Conservation (phyloP, 2,329 filamentous ascomycete genomes). For the Claviceps sp. region DNA sequence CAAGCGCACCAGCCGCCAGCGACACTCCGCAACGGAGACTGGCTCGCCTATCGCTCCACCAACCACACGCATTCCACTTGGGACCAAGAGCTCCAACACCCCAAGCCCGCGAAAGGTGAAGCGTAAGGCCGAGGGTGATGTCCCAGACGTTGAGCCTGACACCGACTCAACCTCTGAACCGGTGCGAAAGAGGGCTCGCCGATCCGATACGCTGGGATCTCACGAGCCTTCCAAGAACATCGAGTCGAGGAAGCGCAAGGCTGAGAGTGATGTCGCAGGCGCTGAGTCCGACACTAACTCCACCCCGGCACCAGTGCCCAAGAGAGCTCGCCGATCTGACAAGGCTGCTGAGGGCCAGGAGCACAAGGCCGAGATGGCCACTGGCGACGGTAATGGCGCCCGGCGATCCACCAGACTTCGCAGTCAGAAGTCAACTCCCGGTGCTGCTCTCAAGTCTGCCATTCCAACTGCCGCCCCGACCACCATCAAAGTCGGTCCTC, state of each 20-base stretch:
- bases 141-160: constrained; percentile 10
- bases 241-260: too few species aligned
- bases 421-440: constrained; percentile 7
- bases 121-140: constrained; percentile 17
- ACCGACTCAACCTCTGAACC: constrained; percentile 11
- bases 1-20: constrained; percentile 17
- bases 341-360: constrained; percentile 1
- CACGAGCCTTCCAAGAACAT: too few species aligned
- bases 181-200: constrained; percentile 13
- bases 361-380: constrained; percentile 9
- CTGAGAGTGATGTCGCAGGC: constrained; percentile 5
- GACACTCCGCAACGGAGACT: constrained; percentile 16
- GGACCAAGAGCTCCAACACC: constrained; percentile 22
- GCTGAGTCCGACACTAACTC: constrained; percentile 12
- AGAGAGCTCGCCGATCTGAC: constrained; percentile 11
- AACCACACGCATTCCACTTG: constrained; percentile 18
- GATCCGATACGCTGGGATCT: neutral
- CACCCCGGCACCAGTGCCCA: constrained; percentile 11
- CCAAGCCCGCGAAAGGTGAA: constrained; percentile 20
- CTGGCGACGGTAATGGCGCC: constrained; percentile 7
- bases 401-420: constrained; percentile 23
- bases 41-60: constrained; percentile 18
- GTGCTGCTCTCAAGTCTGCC: constrained; percentile 16
- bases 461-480: constrained; percentile 24
- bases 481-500: constrained; percentile 19